Base-by-base conservation (phyloP, 78 protist genomes). In the Dictyostelium intermedium region DNA sequence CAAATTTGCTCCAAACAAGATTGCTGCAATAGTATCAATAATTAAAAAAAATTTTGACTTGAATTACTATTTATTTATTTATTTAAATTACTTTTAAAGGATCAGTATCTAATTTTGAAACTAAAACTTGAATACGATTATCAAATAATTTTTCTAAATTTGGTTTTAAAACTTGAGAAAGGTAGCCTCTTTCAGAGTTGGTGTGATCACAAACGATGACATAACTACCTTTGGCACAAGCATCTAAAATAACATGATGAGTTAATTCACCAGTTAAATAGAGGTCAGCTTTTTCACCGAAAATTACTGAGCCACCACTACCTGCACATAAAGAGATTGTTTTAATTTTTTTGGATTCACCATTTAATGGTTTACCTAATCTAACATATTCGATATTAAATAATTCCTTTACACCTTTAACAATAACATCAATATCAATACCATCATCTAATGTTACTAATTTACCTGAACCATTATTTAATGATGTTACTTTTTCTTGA, bases 201-300 rank as follows among this genome's bases (percentile, higher is more conserved):
- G 97, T 43, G 70, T 96, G 98, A 83, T 96, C 98, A 34, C 95
- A 91, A 30, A 96, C 96, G n/a, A 96, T 91, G 5, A 92, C 96
- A 74, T 93, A 84, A 45, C 47, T 45, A 3, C 96, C 96, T 47
- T 78, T 83, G 47, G 93, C 92, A 69, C 77, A 76, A 23, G 96
- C 97, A 14, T 91, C 97, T 23, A 92, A 91, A 30, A 92, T 92
- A 13, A 82, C 98, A 47, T 96, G 98, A 50, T 96, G 98, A 25
- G 83, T 63, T 78, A 96, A 85, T 72, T 96, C 98, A n/a, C 98
- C 98, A 41, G 96, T 93, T 18, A 93, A 50, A 63, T 82, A 84
- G 69, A 93, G 93, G 47, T 93, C 96, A 7, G 87, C 93, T 16
- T 85, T 85, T 63, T 60, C 77, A 37, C 56, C 61, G 20, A 84